These are phyloP conservation scores for Xylariaceae sp. DNA, from an alignment of 2,329 filamentous ascomycete genomes.

Conservation along the genomic window DNA sequence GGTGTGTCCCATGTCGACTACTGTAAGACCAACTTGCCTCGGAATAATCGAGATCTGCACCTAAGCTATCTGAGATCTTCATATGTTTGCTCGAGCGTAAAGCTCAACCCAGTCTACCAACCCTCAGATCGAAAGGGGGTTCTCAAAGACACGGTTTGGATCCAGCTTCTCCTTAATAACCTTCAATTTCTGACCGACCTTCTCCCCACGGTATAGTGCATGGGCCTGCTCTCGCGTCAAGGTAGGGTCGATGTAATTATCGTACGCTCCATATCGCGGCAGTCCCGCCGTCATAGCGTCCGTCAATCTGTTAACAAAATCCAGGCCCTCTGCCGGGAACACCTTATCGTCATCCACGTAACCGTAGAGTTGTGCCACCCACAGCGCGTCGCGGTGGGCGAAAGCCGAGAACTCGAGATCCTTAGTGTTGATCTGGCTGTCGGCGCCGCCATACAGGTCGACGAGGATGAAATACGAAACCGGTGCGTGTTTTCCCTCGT, in stretches of 20 bases:
- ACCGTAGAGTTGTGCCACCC: slow-evolving; percentile 38
- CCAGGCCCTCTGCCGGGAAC: slow-evolving; percentile 26
- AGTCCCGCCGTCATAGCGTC: slow-evolving; percentile 24
- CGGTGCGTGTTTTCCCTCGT: slow-evolving; percentile 13
- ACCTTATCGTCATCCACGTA: slow-evolving; percentile 12
- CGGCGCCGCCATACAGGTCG: slow-evolving; percentile 40
- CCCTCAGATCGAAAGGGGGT: slow-evolving; percentile 32
- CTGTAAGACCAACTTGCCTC: background rate
- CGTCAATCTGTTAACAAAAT: slow-evolving; percentile 29
- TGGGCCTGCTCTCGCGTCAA: slow-evolving; percentile 26
- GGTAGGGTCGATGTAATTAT: slow-evolving; percentile 34
- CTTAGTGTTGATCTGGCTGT: slow-evolving; percentile 36
- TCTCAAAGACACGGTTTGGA: slow-evolving; percentile 30
- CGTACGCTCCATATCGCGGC: slow-evolving; percentile 27
- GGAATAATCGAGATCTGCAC: background rate
- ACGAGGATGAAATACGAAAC: slow-evolving; percentile 38
- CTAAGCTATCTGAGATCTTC: background rate
- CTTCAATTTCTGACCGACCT: slow-evolving; percentile 20
- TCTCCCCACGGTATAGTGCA: slow-evolving; percentile 29
- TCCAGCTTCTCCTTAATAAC: slow-evolving; percentile 30
- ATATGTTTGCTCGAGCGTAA: too few relatives aligned
- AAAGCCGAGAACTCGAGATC: slow-evolving; percentile 28
- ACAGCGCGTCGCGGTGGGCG: slow-evolving; percentile 36
- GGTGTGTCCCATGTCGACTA: background rate
- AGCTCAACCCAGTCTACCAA: background rate